phyloP scores from a whole-genome alignment of 1,284 basidiomycete species.

The Austroboletus rostrupii region DNA sequence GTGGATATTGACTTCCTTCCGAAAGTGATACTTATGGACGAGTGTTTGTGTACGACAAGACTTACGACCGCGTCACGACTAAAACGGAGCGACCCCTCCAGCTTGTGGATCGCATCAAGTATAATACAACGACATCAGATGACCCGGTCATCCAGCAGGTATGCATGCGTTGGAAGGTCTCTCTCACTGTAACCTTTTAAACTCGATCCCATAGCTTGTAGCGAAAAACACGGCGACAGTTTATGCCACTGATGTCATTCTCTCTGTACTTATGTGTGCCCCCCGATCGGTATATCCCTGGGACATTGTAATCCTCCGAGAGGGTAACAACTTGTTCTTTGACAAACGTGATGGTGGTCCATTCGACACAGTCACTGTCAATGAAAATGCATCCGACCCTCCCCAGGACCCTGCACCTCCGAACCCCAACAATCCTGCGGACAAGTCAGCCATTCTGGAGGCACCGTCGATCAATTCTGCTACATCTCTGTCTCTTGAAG shows the following conservation, averaged over 20 bases:
- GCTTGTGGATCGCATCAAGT: slow-evolving; percentile 91
- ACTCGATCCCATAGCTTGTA: slow-evolving; percentile 53
- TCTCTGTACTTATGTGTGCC: slow-evolving; percentile 95
- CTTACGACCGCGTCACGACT: slow-evolving; percentile 93
- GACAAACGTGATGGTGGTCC: slow-evolving; percentile 98
- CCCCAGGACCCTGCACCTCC: slow-evolving; percentile 82
- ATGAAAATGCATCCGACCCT: slow-evolving; percentile 97
- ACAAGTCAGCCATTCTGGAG: slow-evolving; percentile 63
- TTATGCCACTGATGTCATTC: slow-evolving; percentile 94
- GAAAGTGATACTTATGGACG: slow-evolving; percentile 83
- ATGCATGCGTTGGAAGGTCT: slow-evolving; percentile 17
- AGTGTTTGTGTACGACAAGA: slow-evolving; percentile 91
- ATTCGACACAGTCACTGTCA: slow-evolving; percentile 96
- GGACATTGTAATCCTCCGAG: slow-evolving; percentile 95
- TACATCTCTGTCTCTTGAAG: slow-evolving; percentile 91
- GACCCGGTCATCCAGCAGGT: slow-evolving; percentile 93
- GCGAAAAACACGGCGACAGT: slow-evolving; percentile 78
- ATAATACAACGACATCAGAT: slow-evolving; percentile 96
- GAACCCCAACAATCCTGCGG: slow-evolving; percentile 70
- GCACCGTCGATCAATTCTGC: slow-evolving; percentile 86
- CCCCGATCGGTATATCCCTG: slow-evolving; percentile 96
- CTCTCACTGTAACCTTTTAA: slow-evolving; percentile 6
- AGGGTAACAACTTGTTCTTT: slow-evolving; percentile 92
- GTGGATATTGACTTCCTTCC: slow-evolving; percentile 3
- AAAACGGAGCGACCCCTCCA: slow-evolving; percentile 90